Evolutionary conservation across 768 basidiomycete genomes (phyloP), one percentile per base, ranked within the genome.

Genomic region (Saitozyma podzolica): DNA sequence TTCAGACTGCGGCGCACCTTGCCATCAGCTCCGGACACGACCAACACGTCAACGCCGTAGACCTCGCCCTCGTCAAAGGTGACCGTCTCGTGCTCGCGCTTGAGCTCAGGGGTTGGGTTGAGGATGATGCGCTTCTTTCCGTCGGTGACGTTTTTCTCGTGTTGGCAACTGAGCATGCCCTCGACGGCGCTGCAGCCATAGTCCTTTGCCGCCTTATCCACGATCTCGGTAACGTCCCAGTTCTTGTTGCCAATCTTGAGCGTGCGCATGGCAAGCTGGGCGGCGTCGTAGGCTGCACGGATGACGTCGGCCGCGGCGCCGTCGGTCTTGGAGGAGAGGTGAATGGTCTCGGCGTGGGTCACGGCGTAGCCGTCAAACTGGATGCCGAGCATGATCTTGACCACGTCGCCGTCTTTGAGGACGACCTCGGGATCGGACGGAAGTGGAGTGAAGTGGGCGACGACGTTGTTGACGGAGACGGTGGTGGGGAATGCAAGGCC

Each of bases 351-450:
- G 41, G 92, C 96, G 76, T 86, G 87, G 79, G 96, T 87, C 58
- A 92, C 87, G 17, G 94, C 93, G 80, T 90, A 97, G 47, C 96
- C 96, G 78, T 98, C 95, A 80, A 99, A 92, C 76, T 99, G 96
- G 17, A 94, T 93, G 51, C 96, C 96, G 63, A 98, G 84, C 80
- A 94, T 91, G 66, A 99, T 82, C 82, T 97, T 98, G 69, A 98
- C 95, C 61, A 99, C 87, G 78, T 99, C 96, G 63, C 87, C 87
- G 66, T 92, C 55, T 80, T 84, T 78, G 50, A 80, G 61, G 20
- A 66, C 65, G 20, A 70, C 63, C 65, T 77, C 77, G 65, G 80
- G 75, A 78, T 80, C 92, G 73, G 83, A 92, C 84, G 87, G 87
- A 59, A 97, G 86, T n/a, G 96, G 96, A 10, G 94, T 94, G 83